Evolutionary conservation across 2,329 filamentous ascomycete species (phyloP).

Genomic region (Fusarium mundagurra): DNA sequence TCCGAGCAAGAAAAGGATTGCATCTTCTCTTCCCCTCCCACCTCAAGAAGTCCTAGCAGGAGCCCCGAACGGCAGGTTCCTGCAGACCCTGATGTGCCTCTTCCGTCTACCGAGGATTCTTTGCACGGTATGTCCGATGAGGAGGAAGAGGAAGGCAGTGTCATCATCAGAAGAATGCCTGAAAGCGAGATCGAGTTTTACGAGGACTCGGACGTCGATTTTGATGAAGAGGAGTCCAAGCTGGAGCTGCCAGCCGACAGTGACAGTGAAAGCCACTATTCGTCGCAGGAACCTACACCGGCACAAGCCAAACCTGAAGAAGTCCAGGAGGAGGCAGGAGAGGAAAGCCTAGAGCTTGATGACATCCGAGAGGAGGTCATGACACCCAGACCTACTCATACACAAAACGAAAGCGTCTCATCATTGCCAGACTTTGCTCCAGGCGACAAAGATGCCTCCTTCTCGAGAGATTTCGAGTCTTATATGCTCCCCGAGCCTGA

Average conservation of each 20-base stretch:
- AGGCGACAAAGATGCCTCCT: slow-evolving; percentile 49
- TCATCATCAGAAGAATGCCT: slow-evolving; percentile 73
- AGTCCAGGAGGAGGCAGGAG: slow-evolving; percentile 52
- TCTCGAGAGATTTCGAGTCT: slow-evolving; percentile 57
- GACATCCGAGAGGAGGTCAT: slow-evolving; percentile 57
- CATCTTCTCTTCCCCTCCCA: slow-evolving; percentile 70
- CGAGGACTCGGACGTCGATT: slow-evolving; percentile 54
- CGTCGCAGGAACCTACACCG: slow-evolving; percentile 41
- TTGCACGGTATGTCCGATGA: slow-evolving; percentile 59
- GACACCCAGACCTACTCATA: slow-evolving; percentile 59
- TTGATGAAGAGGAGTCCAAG: slow-evolving; percentile 69
- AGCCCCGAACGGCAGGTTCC: slow-evolving; percentile 66
- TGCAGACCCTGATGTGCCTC: slow-evolving; percentile 88
- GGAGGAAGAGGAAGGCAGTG: slow-evolving; percentile 61
- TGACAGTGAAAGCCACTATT: slow-evolving; percentile 53
- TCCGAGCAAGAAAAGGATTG: slow-evolving; percentile 70
- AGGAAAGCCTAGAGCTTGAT: slow-evolving; percentile 2
- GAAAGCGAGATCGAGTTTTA: slow-evolving; percentile 73
- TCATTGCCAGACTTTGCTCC: slow-evolving; percentile 52
- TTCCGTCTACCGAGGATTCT: slow-evolving; percentile 84
- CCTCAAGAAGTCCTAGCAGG: slow-evolving; percentile 54
- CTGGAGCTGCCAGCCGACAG: slow-evolving; percentile 58
- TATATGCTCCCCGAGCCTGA: slow-evolving; percentile 57
- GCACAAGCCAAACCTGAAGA: slow-evolving; percentile 32
- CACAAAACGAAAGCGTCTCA: slow-evolving; percentile 32